Conservation (phyloP, 352 stramenopile genomes). For the Globisporangium nodosum region DNA sequence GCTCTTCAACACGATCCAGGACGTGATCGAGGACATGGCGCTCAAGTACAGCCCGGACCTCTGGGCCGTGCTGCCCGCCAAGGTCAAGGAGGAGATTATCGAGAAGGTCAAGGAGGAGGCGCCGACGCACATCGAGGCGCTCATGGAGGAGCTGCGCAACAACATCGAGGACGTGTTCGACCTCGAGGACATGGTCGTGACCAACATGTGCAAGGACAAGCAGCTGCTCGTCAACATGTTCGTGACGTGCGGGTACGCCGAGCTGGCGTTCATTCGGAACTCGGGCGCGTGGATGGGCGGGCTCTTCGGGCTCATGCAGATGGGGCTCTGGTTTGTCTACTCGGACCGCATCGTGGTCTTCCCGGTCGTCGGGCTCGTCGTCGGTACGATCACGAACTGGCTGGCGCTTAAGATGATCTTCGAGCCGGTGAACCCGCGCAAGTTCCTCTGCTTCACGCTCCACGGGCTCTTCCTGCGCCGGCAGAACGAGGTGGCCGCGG, state of each 20-base stretch:
- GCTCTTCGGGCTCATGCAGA: constrained; percentile 85
- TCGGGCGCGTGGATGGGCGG: constrained; percentile 89
- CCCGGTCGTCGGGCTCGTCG: constrained; percentile 91
- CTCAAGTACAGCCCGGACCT: constrained; percentile 86
- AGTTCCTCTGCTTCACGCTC: constrained; percentile 87
- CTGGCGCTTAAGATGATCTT: constrained; percentile 94
- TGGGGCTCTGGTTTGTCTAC: constrained; percentile 87
- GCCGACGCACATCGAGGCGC: constrained; percentile 85
- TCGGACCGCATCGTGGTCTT: constrained; percentile 81
- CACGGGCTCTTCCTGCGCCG: constrained; percentile 94
- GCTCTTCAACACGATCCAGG: constrained; percentile 86
- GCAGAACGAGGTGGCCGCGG: constrained; percentile 87
- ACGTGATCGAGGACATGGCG: constrained; percentile 85
- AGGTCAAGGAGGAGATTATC: constrained; percentile 90
- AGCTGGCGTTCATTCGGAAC: constrained; percentile 90
- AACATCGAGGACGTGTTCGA: constrained; percentile 96
- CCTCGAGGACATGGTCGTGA: constrained; percentile 94
- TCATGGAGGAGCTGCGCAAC: constrained; percentile 94
- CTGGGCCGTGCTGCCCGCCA: constrained; percentile 67
- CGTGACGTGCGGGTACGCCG: constrained; percentile 87
- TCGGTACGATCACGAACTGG: constrained; percentile 97
- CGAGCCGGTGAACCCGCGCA: constrained; percentile 82
- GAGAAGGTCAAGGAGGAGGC: constrained; percentile 93
- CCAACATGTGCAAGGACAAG: constrained; percentile 93
- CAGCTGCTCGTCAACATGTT: constrained; percentile 95